Percentiles rank a stretch among this genome's conserved stretches.
phyloP scores from a whole-genome alignment of 2,329 filamentous ascomycete species.

The Berkeleyomyces rouxiae region DNA sequence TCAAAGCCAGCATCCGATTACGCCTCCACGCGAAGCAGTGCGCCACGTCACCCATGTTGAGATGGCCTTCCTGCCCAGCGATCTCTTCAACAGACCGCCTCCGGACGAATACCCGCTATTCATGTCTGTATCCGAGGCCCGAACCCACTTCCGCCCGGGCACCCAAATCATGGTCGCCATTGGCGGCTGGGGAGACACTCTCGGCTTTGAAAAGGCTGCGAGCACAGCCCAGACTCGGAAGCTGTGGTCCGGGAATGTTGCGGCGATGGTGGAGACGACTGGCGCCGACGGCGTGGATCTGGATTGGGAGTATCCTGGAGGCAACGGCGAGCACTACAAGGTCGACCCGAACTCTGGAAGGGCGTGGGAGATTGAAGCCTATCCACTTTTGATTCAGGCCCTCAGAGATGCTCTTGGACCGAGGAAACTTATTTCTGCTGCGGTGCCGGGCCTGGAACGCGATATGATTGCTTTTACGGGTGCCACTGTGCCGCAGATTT shows the following conservation, averaged over 20 bases:
- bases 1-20: conserved; percentile 30
- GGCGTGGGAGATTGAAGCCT: conserved; percentile 44
- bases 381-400: conserved; percentile 41
- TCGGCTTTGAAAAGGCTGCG: conserved; percentile 43
- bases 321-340: conserved; percentile 57
- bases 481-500: conserved; percentile 41
- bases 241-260: conserved; percentile 47
- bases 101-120: conserved; percentile 34
- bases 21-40: conserved; percentile 23
- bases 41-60: conserved; percentile 39
- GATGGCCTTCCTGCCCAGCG: conserved; percentile 40
- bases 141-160: conserved; percentile 27
- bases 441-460: conserved; percentile 44
- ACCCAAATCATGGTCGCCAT: conserved; percentile 55
- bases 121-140: conserved; percentile 25
- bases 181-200: conserved; percentile 57
- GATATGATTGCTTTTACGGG: conserved; percentile 54
- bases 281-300: conserved; percentile 50
- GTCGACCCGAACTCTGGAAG: conserved; percentile 42
- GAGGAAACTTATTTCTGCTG: conserved; percentile 46
- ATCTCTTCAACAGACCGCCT: conserved; percentile 30
- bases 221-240: conserved; percentile 33
- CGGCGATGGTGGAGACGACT: conserved; percentile 40
- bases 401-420: conserved; percentile 40
- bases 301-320: conserved; percentile 50